Evolutionary conservation across 768 basidiomycete genomes (phyloP).

Genomic region (Podaxis mareebaensis): DNA sequence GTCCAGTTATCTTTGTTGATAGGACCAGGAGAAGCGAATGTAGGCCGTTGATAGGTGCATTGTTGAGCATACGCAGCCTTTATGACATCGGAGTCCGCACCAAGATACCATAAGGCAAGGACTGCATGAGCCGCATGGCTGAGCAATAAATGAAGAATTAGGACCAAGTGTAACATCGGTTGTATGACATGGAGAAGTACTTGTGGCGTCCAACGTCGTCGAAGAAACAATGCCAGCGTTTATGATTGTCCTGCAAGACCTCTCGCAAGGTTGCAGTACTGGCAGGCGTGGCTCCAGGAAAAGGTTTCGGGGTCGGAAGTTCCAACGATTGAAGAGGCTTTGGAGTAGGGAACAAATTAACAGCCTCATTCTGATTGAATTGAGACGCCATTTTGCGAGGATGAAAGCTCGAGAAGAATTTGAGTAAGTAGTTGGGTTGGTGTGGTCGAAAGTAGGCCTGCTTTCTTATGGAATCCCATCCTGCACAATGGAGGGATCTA

Average conservation of each 20-base stretch:
- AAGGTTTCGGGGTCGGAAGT: conserved; percentile 16
- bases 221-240: conserved; percentile 57
- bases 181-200: conserved; percentile 23
- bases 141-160: conserved; percentile 25
- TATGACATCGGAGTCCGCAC: conserved; percentile 44
- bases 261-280: conserved; percentile 41
- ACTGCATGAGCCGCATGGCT: conserved; percentile 59
- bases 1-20: conserved; percentile 51
- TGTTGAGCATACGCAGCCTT: conserved; percentile 38
- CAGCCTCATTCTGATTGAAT: conserved; percentile 2
- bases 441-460: neutral
- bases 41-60: conserved; percentile 34
- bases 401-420: neutral
- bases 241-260: conserved; percentile 50
- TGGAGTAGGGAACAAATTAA: conserved; percentile 10
- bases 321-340: conserved; percentile 4
- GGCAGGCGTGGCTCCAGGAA: conserved; percentile 34
- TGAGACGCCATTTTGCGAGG: neutral
- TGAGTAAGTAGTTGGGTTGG: neutral
- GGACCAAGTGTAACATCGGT: conserved; percentile 23
- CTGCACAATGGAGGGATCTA: neutral
- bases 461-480: neutral
- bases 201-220: conserved; percentile 41
- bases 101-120: conserved; percentile 61
- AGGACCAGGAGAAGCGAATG: conserved; percentile 41